Percentiles rank a stretch among this genome's conserved stretches.
Conservation (phyloP, 768 basidiomycete species). For the Suillus cothurnatus region DNA sequence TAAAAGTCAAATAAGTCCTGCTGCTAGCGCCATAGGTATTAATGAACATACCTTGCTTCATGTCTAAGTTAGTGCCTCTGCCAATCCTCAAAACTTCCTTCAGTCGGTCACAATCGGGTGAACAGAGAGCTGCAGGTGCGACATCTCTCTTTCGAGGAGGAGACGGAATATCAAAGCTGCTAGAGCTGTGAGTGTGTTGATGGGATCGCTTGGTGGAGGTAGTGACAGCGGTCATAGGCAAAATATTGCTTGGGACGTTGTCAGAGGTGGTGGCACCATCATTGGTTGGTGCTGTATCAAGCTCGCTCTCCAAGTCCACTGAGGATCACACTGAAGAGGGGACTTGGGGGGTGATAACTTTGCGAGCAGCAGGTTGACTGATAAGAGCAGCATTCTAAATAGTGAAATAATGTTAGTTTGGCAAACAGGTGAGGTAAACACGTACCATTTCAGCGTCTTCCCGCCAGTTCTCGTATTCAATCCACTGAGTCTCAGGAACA, state of each 20-base stretch:
- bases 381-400: background rate
- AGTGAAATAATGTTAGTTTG: background rate
- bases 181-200: conserved; percentile 4
- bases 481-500: conserved; percentile 12
- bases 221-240: no score
- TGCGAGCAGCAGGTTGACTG: conserved; percentile 1
- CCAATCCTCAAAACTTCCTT: conserved; percentile 5
- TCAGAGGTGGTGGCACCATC: no score
- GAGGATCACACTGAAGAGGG: background rate
- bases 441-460: background rate
- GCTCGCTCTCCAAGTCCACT: background rate
- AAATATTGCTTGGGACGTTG: no score
- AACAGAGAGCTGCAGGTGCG: background rate
- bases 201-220: conserved; percentile 3
- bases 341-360: background rate
- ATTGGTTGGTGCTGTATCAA: background rate
- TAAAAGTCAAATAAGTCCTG: background rate
- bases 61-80: conserved; percentile 4
- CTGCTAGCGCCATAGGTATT: background rate
- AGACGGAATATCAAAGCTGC: background rate
- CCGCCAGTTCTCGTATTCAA: conserved; percentile 5
- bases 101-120: conserved; percentile 2
- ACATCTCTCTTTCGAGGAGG: conserved; percentile 6
- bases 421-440: background rate
- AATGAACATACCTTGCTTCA: conserved; percentile 6